These are phyloP conservation scores for Monosporozyma unispora DNA, from an alignment of 805 yeast species.

Conservation along the genomic window DNA sequence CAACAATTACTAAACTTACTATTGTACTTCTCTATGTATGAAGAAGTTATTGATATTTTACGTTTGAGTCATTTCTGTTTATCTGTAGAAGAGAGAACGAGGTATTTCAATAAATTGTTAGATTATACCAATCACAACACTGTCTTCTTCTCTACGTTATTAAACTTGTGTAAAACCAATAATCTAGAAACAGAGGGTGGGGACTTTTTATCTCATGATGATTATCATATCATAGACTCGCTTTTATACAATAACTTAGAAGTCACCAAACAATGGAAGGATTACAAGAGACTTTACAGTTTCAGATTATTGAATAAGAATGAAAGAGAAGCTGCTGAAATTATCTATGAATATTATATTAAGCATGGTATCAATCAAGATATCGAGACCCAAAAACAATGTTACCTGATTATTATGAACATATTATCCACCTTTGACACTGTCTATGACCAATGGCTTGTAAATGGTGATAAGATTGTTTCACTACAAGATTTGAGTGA, in stretches of 20 bases:
- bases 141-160: conserved; percentile 19
- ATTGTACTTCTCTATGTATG: conserved; percentile 18
- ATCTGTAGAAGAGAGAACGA: conserved; percentile 14
- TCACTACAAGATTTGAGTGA: conserved; percentile 22
- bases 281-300: conserved; percentile 20
- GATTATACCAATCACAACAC: conserved; percentile 9
- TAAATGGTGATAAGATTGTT: conserved; percentile 21
- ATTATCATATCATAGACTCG: conserved; percentile 21
- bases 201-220: conserved; percentile 15
- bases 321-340: conserved; percentile 27
- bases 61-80: conserved; percentile 21
- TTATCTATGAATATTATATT: conserved; percentile 16
- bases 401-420: conserved; percentile 21
- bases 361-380: conserved; percentile 4
- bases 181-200: neutral
- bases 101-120: conserved; percentile 16
- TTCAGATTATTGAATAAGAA: conserved; percentile 23
- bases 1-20: conserved; percentile 22
- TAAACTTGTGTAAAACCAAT: conserved; percentile 11
- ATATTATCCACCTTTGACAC: conserved; percentile 21
- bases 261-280: conserved; percentile 13
- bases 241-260: conserved; percentile 13
- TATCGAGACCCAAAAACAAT: conserved; percentile 11
- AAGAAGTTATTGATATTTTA: conserved; percentile 27
- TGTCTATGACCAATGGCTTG: conserved; percentile 24